Base-by-base conservation (phyloP, 2,329 filamentous ascomycete genomes). In the Neurospora sp. region DNA sequence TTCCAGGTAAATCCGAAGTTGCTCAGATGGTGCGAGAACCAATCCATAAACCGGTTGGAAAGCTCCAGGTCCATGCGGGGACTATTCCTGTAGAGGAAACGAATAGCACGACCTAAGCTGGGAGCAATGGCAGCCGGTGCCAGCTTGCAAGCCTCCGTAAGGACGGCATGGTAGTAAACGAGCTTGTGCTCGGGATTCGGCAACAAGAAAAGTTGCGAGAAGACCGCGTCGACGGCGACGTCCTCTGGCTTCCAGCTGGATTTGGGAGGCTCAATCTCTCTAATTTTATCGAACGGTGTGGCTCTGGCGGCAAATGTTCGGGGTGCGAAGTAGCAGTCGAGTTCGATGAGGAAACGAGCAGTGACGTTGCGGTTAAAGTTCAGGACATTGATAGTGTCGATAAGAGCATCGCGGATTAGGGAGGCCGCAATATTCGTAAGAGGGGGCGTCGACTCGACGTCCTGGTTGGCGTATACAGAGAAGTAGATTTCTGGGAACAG, bases 1-100 rank as follows among this genome's bases (percentile, higher is more conserved):
- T 98, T 98, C 96, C 96, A 99, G 10, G 96, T 96, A 79, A 98
- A 99, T 68, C 97, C 96, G 78, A 99, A 99, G 82, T 99, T 99
- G 82, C 94, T 97, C 74, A 99, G 83, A 82, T 99, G 96, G 79
- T 99, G 96, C 19, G 95, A 88, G 78, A 99, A 99, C 96, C 96
- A 99, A 79, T 98, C 95, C 78, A 97, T 85, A 81, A 98, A 98
- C 36, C 96, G 89, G 76, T 94, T 91, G 70, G 85, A 87, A 62
- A 99, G 83, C 80, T 98, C 94, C 67, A 97, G 84, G 77, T 99
- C 96, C 84, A 98, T 89, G 2, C 86, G 87, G 71, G 93, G 90
- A 10, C 92, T 84, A 78, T 91, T 93, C 73, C 92, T 89, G 83
- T 97, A 99, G 72, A 97, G 84, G 77, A 91, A 97, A 69, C 96